These are phyloP conservation scores for Hyparrhenia diplandra DNA, from an alignment of 176 grass and related monocot genomes.

Conservation along the genomic window DNA sequence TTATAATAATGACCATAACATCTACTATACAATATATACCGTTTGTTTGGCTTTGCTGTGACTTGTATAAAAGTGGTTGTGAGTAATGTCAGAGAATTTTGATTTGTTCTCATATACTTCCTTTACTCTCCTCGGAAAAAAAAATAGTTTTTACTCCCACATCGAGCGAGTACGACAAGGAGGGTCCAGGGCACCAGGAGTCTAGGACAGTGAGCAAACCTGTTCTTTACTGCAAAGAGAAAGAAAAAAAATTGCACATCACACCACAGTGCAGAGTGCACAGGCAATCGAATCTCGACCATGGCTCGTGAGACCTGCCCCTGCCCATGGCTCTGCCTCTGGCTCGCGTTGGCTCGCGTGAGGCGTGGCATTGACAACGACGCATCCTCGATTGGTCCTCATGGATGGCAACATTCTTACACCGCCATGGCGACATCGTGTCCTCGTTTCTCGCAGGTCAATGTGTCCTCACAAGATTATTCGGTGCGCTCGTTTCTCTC, in stretches of 20 bases:
- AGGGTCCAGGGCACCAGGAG: no score
- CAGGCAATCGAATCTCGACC: slow-evolving; percentile 3
- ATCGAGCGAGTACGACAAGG: not conserved
- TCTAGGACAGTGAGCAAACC: not conserved
- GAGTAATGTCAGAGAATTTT: no score
- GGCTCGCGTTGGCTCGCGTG: not conserved
- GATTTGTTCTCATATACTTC: no score
- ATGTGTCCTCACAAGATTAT: not conserved
- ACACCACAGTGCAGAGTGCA: not conserved
- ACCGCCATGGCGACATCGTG: slow-evolving; percentile 53
- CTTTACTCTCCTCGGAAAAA: not conserved
- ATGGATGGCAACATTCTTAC: slow-evolving; percentile 47
- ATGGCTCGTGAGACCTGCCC: not conserved
- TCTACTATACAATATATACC: no score
- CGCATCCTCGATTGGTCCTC: not conserved
- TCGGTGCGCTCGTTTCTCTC: not conserved
- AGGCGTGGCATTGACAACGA: slow-evolving; percentile 19
- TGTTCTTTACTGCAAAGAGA: not conserved
- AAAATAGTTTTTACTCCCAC: not conserved
- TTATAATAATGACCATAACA: no score
- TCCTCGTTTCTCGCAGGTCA: not conserved
- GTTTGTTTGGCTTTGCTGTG: no score
- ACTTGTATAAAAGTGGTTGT: no score
- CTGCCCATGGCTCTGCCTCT: no score
- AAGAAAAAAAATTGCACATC: not conserved